Percentiles rank a stretch among this genome's conserved stretches.
Evolutionary conservation across 2,329 filamentous ascomycete species (phyloP).

Genomic region (Trichoderma sp.): DNA sequence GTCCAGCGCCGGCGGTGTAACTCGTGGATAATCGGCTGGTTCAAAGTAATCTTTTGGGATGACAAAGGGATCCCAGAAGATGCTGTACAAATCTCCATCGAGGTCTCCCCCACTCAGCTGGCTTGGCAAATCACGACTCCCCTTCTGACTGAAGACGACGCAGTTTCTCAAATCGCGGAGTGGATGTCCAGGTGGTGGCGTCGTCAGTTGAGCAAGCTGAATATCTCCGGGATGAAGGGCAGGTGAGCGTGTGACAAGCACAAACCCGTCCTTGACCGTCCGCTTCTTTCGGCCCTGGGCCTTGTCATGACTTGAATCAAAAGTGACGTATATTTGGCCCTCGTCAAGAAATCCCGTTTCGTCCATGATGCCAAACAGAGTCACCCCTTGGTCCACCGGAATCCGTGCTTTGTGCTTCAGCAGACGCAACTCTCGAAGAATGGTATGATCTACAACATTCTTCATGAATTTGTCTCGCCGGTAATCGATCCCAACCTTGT

Average conservation of each 20-base stretch:
- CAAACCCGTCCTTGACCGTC: constrained; percentile 38
- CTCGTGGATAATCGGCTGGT: constrained; percentile 71
- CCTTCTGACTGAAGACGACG: constrained; percentile 73
- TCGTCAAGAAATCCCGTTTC: constrained; percentile 70
- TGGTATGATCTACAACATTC: constrained; percentile 67
- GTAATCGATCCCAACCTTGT: constrained; percentile 63
- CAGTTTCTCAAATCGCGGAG: constrained; percentile 68
- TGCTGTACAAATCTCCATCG: constrained; percentile 78
- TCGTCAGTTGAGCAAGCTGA: constrained; percentile 63
- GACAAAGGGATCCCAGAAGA: constrained; percentile 69
- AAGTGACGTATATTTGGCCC: constrained; percentile 67
- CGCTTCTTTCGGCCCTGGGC: constrained; percentile 31
- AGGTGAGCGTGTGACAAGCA: constrained; percentile 76
- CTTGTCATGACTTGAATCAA: constrained; percentile 41
- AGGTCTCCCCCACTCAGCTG: constrained; percentile 80
- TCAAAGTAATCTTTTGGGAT: constrained; percentile 43
- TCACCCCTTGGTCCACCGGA: constrained; percentile 68
- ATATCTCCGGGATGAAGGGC: constrained; percentile 82
- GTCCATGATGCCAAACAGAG: constrained; percentile 81
- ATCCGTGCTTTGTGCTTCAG: constrained; percentile 81
- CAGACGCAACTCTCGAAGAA: constrained; percentile 69
- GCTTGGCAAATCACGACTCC: constrained; percentile 73
- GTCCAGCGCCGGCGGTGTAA: constrained; percentile 58
- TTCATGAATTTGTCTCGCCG: constrained; percentile 68
- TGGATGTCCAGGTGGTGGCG: constrained; percentile 61